Percentiles rank a stretch among this genome's conserved stretches.
These are phyloP conservation scores for Colletotrichum spaethianum DNA, from an alignment of 2,329 filamentous ascomycete species.

Conservation along the genomic window DNA sequence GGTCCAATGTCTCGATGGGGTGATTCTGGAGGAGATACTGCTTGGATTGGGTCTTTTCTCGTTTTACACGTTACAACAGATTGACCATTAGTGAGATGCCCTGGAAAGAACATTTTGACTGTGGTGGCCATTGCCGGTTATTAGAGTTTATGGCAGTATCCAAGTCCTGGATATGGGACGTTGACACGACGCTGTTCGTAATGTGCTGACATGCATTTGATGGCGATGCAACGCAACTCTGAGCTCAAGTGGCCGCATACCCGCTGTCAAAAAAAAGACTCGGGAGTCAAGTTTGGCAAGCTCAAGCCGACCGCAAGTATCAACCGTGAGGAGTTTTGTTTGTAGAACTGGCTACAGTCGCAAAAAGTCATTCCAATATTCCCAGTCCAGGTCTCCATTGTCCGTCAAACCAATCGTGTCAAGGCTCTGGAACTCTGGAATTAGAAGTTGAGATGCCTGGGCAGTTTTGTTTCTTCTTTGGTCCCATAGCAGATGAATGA, in stretches of 20 bases:
- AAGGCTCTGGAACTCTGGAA: background rate
- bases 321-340: background rate
- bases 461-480: background rate
- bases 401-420: conserved; percentile 12
- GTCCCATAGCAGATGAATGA: background rate
- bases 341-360: background rate
- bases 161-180: background rate
- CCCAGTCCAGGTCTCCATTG: conserved; percentile 26
- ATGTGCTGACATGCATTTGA: background rate
- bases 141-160: too few relatives aligned
- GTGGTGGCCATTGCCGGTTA: background rate
- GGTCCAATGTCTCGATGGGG: background rate
- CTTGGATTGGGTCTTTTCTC: background rate
- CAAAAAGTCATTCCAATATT: conserved; percentile 33
- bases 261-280: background rate
- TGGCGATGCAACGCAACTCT: background rate
- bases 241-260: background rate
- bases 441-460: background rate
- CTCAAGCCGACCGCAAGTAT: background rate
- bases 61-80: too few relatives aligned
- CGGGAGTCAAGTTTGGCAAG: background rate
- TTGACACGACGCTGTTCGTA: background rate
- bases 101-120: background rate
- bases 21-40: background rate
- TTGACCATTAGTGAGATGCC: background rate